phyloP scores from a whole-genome alignment of 2,329 filamentous ascomycete genomes.

The Calonectria naviculata region DNA sequence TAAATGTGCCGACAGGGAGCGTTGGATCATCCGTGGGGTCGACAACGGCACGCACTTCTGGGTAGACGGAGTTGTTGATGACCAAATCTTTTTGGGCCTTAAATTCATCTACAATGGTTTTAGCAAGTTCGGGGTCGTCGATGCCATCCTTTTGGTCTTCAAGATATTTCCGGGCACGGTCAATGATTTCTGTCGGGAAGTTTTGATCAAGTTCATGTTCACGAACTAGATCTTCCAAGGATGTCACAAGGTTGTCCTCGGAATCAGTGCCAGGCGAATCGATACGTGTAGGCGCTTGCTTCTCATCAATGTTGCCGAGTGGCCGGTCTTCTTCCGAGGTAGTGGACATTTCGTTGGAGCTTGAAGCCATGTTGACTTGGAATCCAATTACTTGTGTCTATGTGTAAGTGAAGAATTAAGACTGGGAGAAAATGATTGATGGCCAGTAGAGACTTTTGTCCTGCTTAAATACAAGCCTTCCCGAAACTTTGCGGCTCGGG shows the following conservation, averaged over 20 bases:
- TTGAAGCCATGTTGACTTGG: neutral
- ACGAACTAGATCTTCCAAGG: slow-evolving; percentile 43
- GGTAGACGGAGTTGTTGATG: slow-evolving; percentile 49
- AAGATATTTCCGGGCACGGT: slow-evolving; percentile 54
- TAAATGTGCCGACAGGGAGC: slow-evolving; percentile 54
- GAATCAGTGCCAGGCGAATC: neutral
- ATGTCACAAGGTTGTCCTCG: neutral
- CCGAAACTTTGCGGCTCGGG: neutral
- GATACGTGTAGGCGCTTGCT: too few species aligned
- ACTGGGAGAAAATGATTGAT: neutral
- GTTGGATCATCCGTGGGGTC: slow-evolving; percentile 53
- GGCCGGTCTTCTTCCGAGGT: neutral
- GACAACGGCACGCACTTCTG: slow-evolving; percentile 58
- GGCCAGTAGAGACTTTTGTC: neutral
- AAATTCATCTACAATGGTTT: slow-evolving; percentile 33
- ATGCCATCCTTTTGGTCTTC: slow-evolving; percentile 19
- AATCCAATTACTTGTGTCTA: neutral
- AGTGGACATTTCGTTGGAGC: neutral
- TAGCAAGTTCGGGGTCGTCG: slow-evolving; percentile 29
- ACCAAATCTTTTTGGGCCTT: slow-evolving; percentile 38
- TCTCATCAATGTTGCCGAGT: neutral
- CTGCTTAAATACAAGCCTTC: neutral
- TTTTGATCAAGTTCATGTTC: slow-evolving; percentile 60
- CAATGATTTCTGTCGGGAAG: slow-evolving; percentile 54
- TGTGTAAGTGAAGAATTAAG: too few species aligned